Evolutionary conservation across 441 rosid species (phyloP).

Genomic region (Iberis amara): DNA sequence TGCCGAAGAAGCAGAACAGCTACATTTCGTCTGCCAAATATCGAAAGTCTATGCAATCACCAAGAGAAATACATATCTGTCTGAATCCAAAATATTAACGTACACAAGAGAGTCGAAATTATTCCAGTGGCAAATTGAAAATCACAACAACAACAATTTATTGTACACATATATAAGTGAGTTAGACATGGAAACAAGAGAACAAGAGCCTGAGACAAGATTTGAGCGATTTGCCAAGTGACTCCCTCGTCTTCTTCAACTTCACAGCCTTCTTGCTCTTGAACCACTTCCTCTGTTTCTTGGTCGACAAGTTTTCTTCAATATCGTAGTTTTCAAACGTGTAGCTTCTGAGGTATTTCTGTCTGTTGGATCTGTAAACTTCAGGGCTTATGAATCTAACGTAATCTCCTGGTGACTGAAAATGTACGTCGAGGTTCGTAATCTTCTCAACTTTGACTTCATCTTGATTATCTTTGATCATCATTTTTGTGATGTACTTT

Average conservation of each 20-base stretch:
- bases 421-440: no score
- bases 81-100: no score
- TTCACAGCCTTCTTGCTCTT: slow-evolving; percentile 26
- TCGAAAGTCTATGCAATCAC: no score
- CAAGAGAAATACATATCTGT: no score
- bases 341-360: slow-evolving; percentile 34
- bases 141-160: no score
- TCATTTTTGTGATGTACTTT: no score
- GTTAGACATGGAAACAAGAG: slow-evolving; percentile 32
- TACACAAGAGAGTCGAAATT: no score
- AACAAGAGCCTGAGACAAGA: slow-evolving; percentile 26
- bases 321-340: slow-evolving; percentile 24
- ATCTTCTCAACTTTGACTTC: slow-evolving; percentile 3
- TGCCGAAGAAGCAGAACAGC: no score
- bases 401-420: slow-evolving; percentile 30
- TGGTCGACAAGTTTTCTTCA: slow-evolving; percentile 9
- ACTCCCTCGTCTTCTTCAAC: slow-evolving; percentile 26
- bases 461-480: slow-evolving; percentile 26
- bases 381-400: slow-evolving; percentile 30
- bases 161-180: background rate
- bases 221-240: slow-evolving; percentile 29
- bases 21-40: no score
- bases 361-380: slow-evolving; percentile 31
- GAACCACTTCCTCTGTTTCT: slow-evolving; percentile 30
- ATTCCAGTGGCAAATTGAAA: no score